Evolutionary conservation across 202 grass and related monocot genomes (phyloP).

Genomic region (Eragrostis tef): DNA sequence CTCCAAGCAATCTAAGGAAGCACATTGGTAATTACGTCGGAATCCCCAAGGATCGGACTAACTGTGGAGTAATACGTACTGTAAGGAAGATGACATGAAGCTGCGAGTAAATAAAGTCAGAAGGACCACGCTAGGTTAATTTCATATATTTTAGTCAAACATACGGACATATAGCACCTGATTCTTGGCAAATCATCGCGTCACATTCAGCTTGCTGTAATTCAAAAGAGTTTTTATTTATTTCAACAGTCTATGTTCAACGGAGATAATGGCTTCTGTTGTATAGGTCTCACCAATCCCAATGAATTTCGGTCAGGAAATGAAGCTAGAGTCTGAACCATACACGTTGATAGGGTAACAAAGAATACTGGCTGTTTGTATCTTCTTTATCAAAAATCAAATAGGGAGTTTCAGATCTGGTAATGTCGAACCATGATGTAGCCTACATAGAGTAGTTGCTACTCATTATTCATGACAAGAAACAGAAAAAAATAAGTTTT

Average conservation of each 20-base stretch:
- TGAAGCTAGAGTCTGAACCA: slow-evolving; percentile 13
- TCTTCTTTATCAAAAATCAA: neutral
- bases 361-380: neutral
- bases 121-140: too few relatives aligned
- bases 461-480: neutral
- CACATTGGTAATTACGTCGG: slow-evolving; percentile 9
- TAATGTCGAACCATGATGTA: neutral
- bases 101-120: neutral
- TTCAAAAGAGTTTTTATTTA: neutral
- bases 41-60: slow-evolving; percentile 10
- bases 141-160: neutral
- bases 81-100: slow-evolving; percentile 17
- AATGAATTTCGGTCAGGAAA: slow-evolving; percentile 32
- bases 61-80: neutral
- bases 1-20: neutral
- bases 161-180: neutral
- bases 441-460: neutral
- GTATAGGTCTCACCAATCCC: neutral
- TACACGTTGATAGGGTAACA: neutral
- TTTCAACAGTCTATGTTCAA: slow-evolving; percentile 20
- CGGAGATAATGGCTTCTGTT: neutral
- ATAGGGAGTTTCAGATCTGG: neutral
- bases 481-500: neutral
- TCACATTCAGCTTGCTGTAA: neutral
- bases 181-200: neutral